Base-by-base conservation (phyloP, 495 filamentous ascomycete species). In the Thozetella sp. region DNA sequence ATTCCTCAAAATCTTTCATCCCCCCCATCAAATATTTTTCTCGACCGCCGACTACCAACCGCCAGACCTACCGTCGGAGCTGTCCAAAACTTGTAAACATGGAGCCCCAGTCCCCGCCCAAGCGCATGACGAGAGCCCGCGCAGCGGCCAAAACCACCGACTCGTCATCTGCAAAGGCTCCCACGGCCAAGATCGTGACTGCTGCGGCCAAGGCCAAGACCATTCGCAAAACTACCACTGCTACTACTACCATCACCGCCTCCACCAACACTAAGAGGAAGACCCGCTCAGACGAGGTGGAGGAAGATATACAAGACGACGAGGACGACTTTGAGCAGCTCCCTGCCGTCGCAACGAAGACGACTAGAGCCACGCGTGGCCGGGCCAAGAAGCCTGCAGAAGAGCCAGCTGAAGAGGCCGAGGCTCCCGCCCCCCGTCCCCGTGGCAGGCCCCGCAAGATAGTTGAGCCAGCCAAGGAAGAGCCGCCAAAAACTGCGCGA, bases 101-200 rank as follows among this genome's bases (percentile, higher is more conserved):
- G 74, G 75, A 75, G 54, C 73, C 78, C 58, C 77, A 78, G 67
- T 81, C 77, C 25, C 83, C 77, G 58, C 84, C 83, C 25, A 85
- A 86, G 66, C 81, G 86, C 54, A 77, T 85, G 58, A 88, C 85
- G 55, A 79, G 86, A 59, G 82, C 84, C 50, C 74, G 84, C 60
- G 82, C 80, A 54, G 82, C 84, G 54, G n/a, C n/a, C n/a, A n/a
- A n/a, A n/a, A n/a, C n/a, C n/a, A n/a, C n/a, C n/a, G n/a, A n/a
- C n/a, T n/a, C n/a, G n/a, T n/a, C n/a, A n/a, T n/a, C n/a, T n/a
- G 79, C 77, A 51, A 80, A 78, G 61, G 72, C 68, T 53, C 43
- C 43, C 57, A 61, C 66, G 12, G 64, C 73, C 56, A 65, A 56
- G 55, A 64, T 70, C 19, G 62, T 70, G 22, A 72, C 72, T 54